Evolutionary conservation across 2,329 filamentous ascomycete species (phyloP), one percentile per base, ranked within the genome.

Genomic region (Aspergillus viridinutans): DNA sequence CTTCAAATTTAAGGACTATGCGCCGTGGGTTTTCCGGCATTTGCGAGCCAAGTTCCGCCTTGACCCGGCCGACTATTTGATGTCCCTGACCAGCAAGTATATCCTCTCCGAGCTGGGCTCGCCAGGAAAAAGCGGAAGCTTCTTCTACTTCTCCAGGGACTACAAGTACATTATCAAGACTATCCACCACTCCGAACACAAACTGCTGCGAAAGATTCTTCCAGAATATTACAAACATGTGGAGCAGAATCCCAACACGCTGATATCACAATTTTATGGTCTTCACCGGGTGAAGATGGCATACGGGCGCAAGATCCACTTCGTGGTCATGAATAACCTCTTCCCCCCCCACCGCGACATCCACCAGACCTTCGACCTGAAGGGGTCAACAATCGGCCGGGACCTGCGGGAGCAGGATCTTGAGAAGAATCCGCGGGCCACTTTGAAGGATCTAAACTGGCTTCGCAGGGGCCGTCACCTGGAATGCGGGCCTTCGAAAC

Each of bases 141-240:
- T 99, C 79, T 99, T 99, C 79, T 99, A 99, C 81, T 99, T 97
- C 78, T 97, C 94, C 50, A 85, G 94, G 68, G 94, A 99, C 77
- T 99, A 99, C 83, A 97, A 97, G 77, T 99, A 99, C 78, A 99
- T 99, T 77, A 99, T 99, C 84, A 99, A 99, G 78, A 99, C 94
- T 23, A 97, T 99, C 65, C 94, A 99, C 72, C 94, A 97, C 68
- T 86, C 86, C 66, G 94, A 99, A 62, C 78, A 80, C 65, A 81
- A 81, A 62, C 63, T 80, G 35, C 66, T 80, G 23, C 73, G 77
- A 54, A 78, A 72, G 65, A 79, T 80, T n/a, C 70, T 81, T 28
- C 90, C 88, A 70, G 90, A 97, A 59, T 99, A 99, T 76, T 97
- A 97, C 77, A 81, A 89, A 56, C 94, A 99, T 72, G 91, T 97